Evolutionary conservation across 2,329 filamentous ascomycete species (phyloP).

Genomic region (Fusarium coffeatum): DNA sequence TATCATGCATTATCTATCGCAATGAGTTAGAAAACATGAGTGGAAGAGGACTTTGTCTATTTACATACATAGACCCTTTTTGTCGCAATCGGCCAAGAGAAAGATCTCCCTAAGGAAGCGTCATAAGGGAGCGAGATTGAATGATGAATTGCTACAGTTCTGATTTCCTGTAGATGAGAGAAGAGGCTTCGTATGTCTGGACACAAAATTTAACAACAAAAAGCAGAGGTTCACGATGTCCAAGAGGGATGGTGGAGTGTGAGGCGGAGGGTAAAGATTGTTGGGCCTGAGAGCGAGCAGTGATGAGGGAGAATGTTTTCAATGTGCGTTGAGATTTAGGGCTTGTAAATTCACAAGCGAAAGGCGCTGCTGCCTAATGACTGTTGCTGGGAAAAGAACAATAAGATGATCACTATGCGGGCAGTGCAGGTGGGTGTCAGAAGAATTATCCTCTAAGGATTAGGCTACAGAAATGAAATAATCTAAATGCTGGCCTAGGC

Average conservation of each 20-base stretch:
- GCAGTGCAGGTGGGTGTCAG: not conserved
- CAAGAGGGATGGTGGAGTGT: not conserved
- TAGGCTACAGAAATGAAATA: not conserved
- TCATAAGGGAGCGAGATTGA: too few relatives aligned
- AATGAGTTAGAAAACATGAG: too few relatives aligned
- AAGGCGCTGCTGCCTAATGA: not conserved
- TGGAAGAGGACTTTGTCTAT: too few relatives aligned
- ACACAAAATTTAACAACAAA: too few relatives aligned
- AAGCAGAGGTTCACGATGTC: too few relatives aligned
- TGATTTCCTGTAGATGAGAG: too few relatives aligned
- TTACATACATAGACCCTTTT: too few relatives aligned
- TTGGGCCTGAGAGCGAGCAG: rapidly evolving
- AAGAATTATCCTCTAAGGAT: not conserved
- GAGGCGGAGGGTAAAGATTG: not conserved
- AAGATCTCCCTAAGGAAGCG: too few relatives aligned
- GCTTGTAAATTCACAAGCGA: not conserved
- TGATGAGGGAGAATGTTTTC: not conserved
- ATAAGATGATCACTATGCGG: rapidly evolving
- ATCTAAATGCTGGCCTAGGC: not conserved
- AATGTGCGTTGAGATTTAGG: not conserved
- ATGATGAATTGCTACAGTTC: too few relatives aligned
- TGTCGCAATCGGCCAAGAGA: too few relatives aligned
- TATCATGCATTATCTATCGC: too few relatives aligned
- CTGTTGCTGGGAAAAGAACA: not conserved
- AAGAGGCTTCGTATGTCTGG: too few relatives aligned